phyloP scores from a whole-genome alignment of 768 basidiomycete species.

The Termitomyces sp. region DNA sequence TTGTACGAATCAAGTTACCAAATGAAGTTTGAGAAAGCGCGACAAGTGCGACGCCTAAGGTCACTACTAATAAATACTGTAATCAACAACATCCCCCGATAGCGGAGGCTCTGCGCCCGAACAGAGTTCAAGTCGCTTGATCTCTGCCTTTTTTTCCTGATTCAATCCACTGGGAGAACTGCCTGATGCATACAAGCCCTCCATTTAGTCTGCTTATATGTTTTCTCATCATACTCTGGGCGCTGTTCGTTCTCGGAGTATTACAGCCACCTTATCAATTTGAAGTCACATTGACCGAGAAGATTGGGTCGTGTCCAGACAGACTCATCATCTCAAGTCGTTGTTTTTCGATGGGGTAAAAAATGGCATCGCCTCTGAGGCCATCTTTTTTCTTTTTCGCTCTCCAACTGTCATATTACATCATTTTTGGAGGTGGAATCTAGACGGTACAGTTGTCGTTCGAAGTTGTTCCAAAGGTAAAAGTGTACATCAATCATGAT shows the following conservation, averaged over 20 bases:
- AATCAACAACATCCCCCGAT: no score
- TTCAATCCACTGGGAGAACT: background rate
- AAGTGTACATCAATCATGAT: background rate
- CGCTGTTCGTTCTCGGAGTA: background rate
- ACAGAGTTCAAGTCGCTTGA: slow-evolving; percentile 3
- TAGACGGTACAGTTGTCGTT: slow-evolving; percentile 12
- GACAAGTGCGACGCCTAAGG: no score
- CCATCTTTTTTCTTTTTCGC: background rate
- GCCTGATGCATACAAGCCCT: background rate
- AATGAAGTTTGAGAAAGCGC: no score
- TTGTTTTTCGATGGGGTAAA: background rate
- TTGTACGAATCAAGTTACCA: no score
- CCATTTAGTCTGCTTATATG: background rate
- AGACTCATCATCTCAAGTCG: background rate
- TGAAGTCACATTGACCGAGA: background rate
- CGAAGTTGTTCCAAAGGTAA: slow-evolving; percentile 9
- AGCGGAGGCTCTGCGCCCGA: slow-evolving; percentile 6
- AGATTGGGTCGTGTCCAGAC: background rate
- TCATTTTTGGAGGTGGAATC: background rate
- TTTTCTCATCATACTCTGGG: background rate
- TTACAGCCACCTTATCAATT: background rate
- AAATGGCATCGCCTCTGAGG: background rate
- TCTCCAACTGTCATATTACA: background rate
- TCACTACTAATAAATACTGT: no score
- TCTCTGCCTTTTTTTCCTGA: slow-evolving; percentile 11